Evolutionary conservation across 75 land plant species (phyloP).

Genomic region (Larix kaempferi): DNA sequence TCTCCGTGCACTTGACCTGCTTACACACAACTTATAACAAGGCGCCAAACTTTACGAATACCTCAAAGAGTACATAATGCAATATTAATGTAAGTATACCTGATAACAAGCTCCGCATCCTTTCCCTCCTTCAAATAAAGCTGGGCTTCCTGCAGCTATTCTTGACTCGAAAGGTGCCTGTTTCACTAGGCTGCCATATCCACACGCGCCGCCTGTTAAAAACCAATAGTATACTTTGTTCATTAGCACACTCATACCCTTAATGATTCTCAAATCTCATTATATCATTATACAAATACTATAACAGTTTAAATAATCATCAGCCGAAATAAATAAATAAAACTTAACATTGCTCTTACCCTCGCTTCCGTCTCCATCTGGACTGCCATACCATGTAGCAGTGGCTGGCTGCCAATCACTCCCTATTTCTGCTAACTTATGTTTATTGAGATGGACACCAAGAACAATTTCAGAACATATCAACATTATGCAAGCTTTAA

Average conservation of each 20-base stretch:
- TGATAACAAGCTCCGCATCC: constrained; percentile 87
- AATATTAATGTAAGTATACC: constrained; percentile 24
- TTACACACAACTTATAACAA: constrained; percentile 40
- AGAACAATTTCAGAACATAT: no score
- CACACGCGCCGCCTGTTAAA: constrained; percentile 81
- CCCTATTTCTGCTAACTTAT: not conserved
- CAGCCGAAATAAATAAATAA: not conserved
- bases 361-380: constrained; percentile 59
- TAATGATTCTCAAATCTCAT: not conserved
- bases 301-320: not conserved
- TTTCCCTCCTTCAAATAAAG: constrained; percentile 53
- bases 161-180: constrained; percentile 42
- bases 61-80: not conserved
- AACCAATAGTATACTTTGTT: constrained; percentile 29
- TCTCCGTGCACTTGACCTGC: constrained; percentile 19
- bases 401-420: constrained; percentile 43
- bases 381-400: constrained; percentile 79
- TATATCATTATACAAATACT: not conserved
- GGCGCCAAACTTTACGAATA: not conserved
- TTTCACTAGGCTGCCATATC: constrained; percentile 45
- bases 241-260: constrained; percentile 3
- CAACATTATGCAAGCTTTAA: no score
- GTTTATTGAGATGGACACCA: no score
- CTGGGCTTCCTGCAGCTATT: constrained; percentile 61
- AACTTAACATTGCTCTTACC: constrained; percentile 17